Conservation (phyloP, 495 filamentous ascomycete species). For the Neurospora sp. region DNA sequence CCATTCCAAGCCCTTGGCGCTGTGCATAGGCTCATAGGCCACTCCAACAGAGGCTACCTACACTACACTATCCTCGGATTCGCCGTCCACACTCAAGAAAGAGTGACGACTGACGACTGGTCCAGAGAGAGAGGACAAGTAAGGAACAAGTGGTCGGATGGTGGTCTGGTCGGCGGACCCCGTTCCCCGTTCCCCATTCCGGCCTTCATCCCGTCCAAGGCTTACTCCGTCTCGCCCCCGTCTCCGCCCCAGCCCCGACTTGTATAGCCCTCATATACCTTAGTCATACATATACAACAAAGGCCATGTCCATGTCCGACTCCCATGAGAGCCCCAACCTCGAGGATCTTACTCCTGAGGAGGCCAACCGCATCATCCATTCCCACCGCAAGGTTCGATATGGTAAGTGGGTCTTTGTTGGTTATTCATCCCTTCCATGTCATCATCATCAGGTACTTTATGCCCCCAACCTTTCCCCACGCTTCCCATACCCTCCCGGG, state of each 20-base stretch:
- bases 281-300: not conserved
- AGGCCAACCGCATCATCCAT: conserved; percentile 49
- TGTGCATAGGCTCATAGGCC: not conserved
- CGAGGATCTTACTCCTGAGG: conserved; percentile 44
- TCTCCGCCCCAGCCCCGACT: not conserved
- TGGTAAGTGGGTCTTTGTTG: conserved; percentile 29
- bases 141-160: not conserved
- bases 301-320: conserved; percentile 19
- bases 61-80: not conserved
- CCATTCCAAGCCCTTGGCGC: not conserved
- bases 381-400: conserved; percentile 50
- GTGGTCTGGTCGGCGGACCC: not conserved
- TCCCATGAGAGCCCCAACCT: conserved; percentile 27
- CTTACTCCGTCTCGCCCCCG: not conserved
- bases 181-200: not conserved
- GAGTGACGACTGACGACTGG: not conserved
- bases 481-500: not conserved
- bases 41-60: not conserved
- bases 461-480: not conserved
- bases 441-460: not conserved
- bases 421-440: conserved; percentile 3
- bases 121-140: not conserved
- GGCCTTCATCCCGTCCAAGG: not conserved
- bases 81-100: not conserved
- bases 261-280: not conserved